Evolutionary conservation across 2,329 filamentous ascomycete species (phyloP), one percentile per base, ranked within the genome.

Genomic region (Ploettnerulaceae sp.): DNA sequence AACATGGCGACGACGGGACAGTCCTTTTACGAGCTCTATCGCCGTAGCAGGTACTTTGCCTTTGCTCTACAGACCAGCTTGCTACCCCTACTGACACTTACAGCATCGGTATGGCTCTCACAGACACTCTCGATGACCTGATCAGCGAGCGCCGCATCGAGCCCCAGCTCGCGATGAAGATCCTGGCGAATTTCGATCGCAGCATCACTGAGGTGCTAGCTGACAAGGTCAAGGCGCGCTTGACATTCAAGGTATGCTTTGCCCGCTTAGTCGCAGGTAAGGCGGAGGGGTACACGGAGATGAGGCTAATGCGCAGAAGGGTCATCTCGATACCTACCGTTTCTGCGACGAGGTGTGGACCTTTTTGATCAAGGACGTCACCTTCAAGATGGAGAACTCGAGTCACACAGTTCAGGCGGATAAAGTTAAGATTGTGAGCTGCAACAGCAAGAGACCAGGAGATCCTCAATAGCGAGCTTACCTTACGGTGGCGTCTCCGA

Each of bases 301-400:
- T 25, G 28, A 38, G 45, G 54, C 56, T 63, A 53, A 60, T 51
- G 37, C 24, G 28, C 31, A 32, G 39, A 60, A 96, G 91, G 93
- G 93, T 37, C 93, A 94, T 64, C 82, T 98, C 54, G 90, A 97
- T 66, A 97, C 93, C 12, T 98, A 98, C 73, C 86, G 93, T 59
- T 98, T 98, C 77, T 98, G 93, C 73, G 93, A 98, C 70, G 93
- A 98, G 71, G 93, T 98, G 49, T 98, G 93, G 93, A 98, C 93
- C 1, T 98, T 98, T 68, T 79, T 98, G 48, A 95, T 98, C 70
- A 96, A 96, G 70, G 93, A 97, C 57, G 90, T 97, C 46, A 89
- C 84, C n/a, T 97, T 98, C 73, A 98, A 98, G 72, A 84, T 97
- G 72, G 91, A 97, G 60, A 76, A 76, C 57, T 80, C 78, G 47